Evolutionary conservation across 305 asterid genomes (phyloP).

Genomic region (Fraxinus angustifolia): DNA sequence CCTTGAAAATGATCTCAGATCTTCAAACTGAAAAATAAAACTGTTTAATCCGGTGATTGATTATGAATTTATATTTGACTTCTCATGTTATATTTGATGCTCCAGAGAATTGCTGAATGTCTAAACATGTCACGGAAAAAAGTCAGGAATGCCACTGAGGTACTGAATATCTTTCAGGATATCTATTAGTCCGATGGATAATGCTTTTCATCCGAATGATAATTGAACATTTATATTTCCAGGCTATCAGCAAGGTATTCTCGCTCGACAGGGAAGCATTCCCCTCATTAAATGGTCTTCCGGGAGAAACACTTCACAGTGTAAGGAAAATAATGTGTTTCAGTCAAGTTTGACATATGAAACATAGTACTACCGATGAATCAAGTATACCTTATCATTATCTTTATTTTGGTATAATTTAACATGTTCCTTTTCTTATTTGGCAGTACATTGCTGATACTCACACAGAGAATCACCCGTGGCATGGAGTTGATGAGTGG

Average conservation of each 20-base stretch:
- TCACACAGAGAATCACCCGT: constrained; percentile 67
- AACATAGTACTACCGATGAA: constrained; percentile 2
- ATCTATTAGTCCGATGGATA: constrained; percentile 11
- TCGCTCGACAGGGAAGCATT: constrained; percentile 90
- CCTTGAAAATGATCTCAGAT: background rate
- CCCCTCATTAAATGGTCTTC: constrained; percentile 84
- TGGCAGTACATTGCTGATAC: constrained; percentile 83
- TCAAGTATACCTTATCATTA: background rate
- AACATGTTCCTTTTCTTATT: constrained; percentile 7
- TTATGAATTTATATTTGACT: constrained; percentile 9
- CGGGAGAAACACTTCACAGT: constrained; percentile 83
- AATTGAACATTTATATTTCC: constrained; percentile 20
- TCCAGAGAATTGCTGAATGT: constrained; percentile 79
- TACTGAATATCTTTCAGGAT: constrained; percentile 27
- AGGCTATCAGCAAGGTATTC: constrained; percentile 85
- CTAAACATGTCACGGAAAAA: constrained; percentile 85
- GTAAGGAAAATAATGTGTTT: constrained; percentile 41
- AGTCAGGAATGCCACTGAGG: constrained; percentile 98
- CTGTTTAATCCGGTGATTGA: constrained; percentile 4
- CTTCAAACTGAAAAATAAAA: background rate
- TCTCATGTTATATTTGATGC: constrained; percentile 21
- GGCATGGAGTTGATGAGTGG: constrained; percentile 79
- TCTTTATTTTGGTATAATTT: background rate
- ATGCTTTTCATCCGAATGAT: constrained; percentile 14
- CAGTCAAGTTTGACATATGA: background rate